Conservation (phyloP, 1,139 yeast species). For the Magnusiomyces sp. region DNA sequence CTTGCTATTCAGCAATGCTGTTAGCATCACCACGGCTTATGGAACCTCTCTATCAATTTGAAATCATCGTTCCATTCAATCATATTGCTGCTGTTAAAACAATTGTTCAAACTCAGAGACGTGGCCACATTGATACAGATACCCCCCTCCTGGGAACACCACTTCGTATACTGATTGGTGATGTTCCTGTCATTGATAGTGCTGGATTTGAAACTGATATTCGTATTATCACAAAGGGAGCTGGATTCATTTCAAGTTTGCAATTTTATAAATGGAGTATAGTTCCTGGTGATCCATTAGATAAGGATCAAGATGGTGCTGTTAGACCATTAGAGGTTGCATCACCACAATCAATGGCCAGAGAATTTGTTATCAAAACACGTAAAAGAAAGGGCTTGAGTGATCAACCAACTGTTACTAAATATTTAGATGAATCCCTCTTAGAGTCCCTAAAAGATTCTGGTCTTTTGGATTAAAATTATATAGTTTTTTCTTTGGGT, state of each 20-base stretch:
- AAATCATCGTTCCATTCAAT: constrained; percentile 46
- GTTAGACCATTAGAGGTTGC: constrained; percentile 74
- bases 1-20: constrained; percentile 74
- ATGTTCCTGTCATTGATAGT: constrained; percentile 82
- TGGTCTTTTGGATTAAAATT: constrained; percentile 31
- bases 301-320: constrained; percentile 39
- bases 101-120: constrained; percentile 45
- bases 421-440: constrained; percentile 58
- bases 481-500: no score
- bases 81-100: constrained; percentile 43
- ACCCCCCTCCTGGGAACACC: constrained; percentile 69
- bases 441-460: constrained; percentile 45
- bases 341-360: constrained; percentile 55
- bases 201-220: constrained; percentile 84
- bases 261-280: constrained; percentile 63
- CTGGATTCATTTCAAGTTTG: constrained; percentile 56
- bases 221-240: constrained; percentile 68
- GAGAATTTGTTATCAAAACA: constrained; percentile 87
- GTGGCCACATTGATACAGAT: constrained; percentile 53
- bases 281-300: constrained; percentile 91
- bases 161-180: constrained; percentile 52
- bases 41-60: constrained; percentile 74
- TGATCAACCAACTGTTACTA: constrained; percentile 66
- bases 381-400: constrained; percentile 70
- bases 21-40: constrained; percentile 70